phyloP scores from a whole-genome alignment of 805 yeast species.

The Kazachstania kunashirensis region DNA sequence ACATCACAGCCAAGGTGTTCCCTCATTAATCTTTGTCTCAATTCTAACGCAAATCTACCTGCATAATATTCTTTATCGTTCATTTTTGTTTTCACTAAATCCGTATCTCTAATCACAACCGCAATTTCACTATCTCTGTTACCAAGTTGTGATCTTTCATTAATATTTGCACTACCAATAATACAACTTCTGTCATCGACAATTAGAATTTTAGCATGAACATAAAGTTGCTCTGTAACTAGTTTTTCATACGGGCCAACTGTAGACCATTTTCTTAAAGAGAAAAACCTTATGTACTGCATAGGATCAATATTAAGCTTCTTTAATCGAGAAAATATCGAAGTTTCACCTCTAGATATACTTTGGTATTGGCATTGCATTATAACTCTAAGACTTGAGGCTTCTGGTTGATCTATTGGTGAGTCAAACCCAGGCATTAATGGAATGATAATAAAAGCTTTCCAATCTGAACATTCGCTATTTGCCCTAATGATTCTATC shows the following conservation, averaged over 20 bases:
- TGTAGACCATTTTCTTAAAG: conserved; percentile 91
- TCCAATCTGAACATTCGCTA: conserved; percentile 68
- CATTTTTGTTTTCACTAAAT: conserved; percentile 58
- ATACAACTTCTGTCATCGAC: conserved; percentile 91
- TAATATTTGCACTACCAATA: conserved; percentile 94
- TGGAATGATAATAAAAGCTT: conserved; percentile 85
- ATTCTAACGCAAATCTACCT: conserved; percentile 78
- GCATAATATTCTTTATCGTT: conserved; percentile 74
- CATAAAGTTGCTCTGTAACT: conserved; percentile 84
- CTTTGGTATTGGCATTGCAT: conserved; percentile 95
- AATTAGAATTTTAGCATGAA: conserved; percentile 85
- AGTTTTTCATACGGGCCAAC: conserved; percentile 66
- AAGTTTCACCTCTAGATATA: conserved; percentile 79
- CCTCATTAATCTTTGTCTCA: conserved; percentile 87
- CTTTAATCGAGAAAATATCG: conserved; percentile 74
- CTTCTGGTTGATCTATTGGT: conserved; percentile 86
- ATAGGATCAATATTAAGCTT: conserved; percentile 79
- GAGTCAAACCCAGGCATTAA: conserved; percentile 96
- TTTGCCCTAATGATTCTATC: conserved; percentile 89
- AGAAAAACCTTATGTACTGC: conserved; percentile 83
- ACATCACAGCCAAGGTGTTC: conserved; percentile 94
- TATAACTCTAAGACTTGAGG: conserved; percentile 87
- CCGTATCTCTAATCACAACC: conserved; percentile 75
- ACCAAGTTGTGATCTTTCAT: conserved; percentile 94
- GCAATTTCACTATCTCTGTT: conserved; percentile 91